Evolutionary conservation across 805 yeast genomes (phyloP).

Genomic region (Sungouiella thailandica): DNA sequence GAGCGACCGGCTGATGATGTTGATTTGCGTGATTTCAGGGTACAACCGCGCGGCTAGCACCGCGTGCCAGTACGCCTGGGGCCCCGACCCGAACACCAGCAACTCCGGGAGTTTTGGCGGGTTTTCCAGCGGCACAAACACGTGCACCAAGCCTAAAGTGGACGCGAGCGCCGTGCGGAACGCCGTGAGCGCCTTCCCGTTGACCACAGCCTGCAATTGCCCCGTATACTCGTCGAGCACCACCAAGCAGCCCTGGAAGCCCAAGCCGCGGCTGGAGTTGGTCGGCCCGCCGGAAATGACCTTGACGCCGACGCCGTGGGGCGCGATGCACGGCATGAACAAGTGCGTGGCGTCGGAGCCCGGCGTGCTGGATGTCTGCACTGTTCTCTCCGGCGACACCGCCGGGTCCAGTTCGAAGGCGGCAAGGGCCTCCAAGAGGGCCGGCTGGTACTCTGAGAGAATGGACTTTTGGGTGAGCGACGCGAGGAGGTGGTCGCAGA

Average conservation of each 20-base stretch:
- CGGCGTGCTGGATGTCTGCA: constrained; percentile 30
- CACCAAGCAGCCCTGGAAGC: constrained; percentile 55
- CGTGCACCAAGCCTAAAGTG: constrained; percentile 40
- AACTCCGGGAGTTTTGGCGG: constrained; percentile 24
- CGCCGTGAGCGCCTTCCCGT: constrained; percentile 58
- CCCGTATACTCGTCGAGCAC: constrained; percentile 51
- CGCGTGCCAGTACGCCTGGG: constrained; percentile 63
- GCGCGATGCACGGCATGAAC: constrained; percentile 63
- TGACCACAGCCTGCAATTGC: constrained; percentile 45
- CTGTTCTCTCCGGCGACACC: constrained; percentile 51
- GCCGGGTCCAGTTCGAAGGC: constrained; percentile 41
- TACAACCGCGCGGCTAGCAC: constrained; percentile 39
- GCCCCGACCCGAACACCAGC: constrained; percentile 56
- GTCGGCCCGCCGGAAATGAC: constrained; percentile 50
- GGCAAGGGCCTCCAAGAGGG: constrained; percentile 32
- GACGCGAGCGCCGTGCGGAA: constrained; percentile 63
- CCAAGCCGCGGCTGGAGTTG: constrained; percentile 31
- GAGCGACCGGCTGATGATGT: constrained; percentile 41
- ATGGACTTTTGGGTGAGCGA: constrained; percentile 22
- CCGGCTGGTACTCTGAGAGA: constrained; percentile 27
- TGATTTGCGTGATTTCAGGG: constrained; percentile 32
- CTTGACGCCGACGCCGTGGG: constrained; percentile 51
- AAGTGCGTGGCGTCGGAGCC: constrained; percentile 41
- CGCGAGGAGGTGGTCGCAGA: constrained; percentile 23
- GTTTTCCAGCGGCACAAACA: constrained; percentile 14